Conservation (phyloP, 139 green algal genomes). For the Chlamydomonas sphaeroides region DNA sequence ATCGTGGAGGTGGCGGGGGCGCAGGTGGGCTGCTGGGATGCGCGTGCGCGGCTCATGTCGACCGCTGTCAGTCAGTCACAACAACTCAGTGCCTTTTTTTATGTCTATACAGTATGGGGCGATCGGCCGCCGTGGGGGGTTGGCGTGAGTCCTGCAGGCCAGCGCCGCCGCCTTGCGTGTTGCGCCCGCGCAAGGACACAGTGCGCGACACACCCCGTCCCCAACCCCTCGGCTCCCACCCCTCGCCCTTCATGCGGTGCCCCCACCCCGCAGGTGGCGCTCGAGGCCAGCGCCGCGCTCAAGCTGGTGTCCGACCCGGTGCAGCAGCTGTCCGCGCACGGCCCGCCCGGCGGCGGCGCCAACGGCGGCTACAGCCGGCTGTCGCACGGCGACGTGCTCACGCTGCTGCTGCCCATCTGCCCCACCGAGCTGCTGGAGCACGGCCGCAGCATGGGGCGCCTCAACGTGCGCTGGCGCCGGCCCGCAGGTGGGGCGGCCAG, state of each 20-base stretch:
- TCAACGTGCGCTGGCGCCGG: conserved; percentile 56
- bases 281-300: conserved; percentile 30
- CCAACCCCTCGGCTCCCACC: too few species aligned
- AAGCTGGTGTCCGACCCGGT: conserved; percentile 47
- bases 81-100: too few species aligned
- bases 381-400: conserved; percentile 37
- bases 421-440: conserved; percentile 34
- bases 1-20: conserved; percentile 53
- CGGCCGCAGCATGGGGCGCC: conserved; percentile 38
- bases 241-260: too few species aligned
- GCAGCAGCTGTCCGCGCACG: conserved; percentile 46
- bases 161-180: too few species aligned
- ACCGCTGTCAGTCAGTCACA: too few species aligned
- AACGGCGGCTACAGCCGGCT: background rate
- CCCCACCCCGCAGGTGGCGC: conserved; percentile 29
- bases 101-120: too few species aligned
- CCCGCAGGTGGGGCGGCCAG: too few species aligned
- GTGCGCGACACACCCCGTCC: too few species aligned
- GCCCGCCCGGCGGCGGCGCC: background rate
- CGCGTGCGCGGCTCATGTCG: too few species aligned
- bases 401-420: conserved; percentile 54
- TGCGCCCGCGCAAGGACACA: too few species aligned
- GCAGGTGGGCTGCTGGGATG: conserved; percentile 42
- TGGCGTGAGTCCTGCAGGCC: too few species aligned
- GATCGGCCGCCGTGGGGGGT: too few species aligned